These are phyloP conservation scores for Suillus alpinus DNA, from an alignment of 768 basidiomycete genomes.

Conservation along the genomic window DNA sequence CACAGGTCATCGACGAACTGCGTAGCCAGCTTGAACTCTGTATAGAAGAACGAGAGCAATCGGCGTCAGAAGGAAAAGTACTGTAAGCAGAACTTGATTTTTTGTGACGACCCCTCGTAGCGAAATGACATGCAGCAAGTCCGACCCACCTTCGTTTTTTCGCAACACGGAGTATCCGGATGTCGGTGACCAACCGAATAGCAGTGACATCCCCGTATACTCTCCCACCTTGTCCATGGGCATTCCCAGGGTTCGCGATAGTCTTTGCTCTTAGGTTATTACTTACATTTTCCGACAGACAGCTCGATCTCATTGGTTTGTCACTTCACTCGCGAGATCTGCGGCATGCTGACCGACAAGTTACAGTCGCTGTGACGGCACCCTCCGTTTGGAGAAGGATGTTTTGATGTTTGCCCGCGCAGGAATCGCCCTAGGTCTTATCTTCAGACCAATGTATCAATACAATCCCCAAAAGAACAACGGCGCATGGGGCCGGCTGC, in stretches of 20 bases:
- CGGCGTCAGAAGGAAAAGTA: slow-evolving; percentile 3
- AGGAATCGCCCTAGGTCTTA: slow-evolving; percentile 23
- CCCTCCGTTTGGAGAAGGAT: neutral
- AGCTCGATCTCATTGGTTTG: neutral
- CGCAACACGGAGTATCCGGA: slow-evolving; percentile 8
- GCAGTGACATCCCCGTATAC: neutral
- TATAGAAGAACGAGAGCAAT: slow-evolving; percentile 21
- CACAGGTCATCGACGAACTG: slow-evolving; percentile 20
- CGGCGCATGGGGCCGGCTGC: slow-evolving; percentile 17
- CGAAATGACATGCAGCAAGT: neutral
- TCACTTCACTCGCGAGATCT: neutral
- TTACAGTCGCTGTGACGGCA: neutral
- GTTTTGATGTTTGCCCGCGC: slow-evolving; percentile 18
- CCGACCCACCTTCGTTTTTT: slow-evolving; percentile 1
- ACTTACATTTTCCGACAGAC: neutral
- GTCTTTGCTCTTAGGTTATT: neutral
- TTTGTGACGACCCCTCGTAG: neutral
- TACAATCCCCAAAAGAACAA: slow-evolving; percentile 21
- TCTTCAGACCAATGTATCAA: slow-evolving; percentile 23
- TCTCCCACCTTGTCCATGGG: neutral
- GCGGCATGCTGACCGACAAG: neutral
- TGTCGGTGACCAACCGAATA: slow-evolving; percentile 12
- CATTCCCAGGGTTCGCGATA: neutral
- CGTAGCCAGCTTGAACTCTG: slow-evolving; percentile 15
- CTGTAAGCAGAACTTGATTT: neutral